Base-by-base conservation (phyloP, 108 stramenopile species). In the Pseudonitzschia pungens region DNA sequence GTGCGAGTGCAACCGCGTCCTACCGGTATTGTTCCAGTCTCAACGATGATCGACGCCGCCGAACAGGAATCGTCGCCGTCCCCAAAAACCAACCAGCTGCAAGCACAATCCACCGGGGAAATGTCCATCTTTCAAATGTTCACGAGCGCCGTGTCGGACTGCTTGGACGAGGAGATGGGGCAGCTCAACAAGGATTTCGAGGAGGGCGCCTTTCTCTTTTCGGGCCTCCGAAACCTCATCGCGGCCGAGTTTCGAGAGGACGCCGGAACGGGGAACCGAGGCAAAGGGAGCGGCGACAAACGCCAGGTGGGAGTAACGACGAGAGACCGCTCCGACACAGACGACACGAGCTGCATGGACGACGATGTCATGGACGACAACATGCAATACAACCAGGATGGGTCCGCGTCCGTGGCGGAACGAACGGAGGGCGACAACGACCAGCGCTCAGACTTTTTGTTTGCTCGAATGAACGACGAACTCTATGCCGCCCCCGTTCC, bases 171-270 rank as follows among this genome's bases (percentile, higher is more conserved):
- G 16, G 57, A 58, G 27, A 58, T 58, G 26, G 57, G 26, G 21
- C 15, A 16, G 14, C 14, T 58, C 10, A 58, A 58, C 27, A 16
- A 58, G 29, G 57, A 58, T 31, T 9, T 22, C 29, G 14, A 58
- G 2, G 57, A 58, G 11, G 57, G 28, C 27, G 57, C 29, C 16
- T 26, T 58, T 10, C n/a, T 56, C 15, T 36, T 36, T 6, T 58
- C 57, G 16, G 26, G 57, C 7, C 0, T 58, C 27, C 21, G 27
- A 33, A 58, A 58, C 27, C 28, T 58, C 15, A 58, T 58, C 28
- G 21, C 57, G 26, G 57, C 4, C 15, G 57, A 58, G 29, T 58
- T 58, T 26, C 21, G 57, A 31, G 57, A 58, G 28, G 57, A 58
- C 29, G 26, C 26, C 9, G 29, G 7, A 36, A 36, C 2, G 2